These are phyloP conservation scores for Chalaropsis ovoidea DNA, from an alignment of 2,329 filamentous ascomycete genomes.

Conservation along the genomic window DNA sequence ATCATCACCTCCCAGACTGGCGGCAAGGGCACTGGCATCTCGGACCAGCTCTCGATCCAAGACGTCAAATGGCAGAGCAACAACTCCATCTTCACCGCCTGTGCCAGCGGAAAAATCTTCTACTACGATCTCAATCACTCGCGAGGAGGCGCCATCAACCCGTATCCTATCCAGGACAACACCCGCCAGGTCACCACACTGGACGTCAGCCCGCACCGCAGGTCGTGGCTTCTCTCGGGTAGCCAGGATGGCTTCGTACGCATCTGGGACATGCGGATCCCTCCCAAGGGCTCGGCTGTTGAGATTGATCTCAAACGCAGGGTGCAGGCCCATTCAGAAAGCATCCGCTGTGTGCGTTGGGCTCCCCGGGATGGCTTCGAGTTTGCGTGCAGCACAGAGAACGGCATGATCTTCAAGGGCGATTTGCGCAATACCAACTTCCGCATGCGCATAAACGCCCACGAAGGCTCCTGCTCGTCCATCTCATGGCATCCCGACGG, in stretches of 20 bases:
- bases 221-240: conserved; percentile 49
- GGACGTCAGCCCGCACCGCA: conserved; percentile 51
- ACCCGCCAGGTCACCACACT: conserved; percentile 54
- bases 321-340: conserved; percentile 45
- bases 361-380: conserved; percentile 51
- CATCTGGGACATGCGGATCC: conserved; percentile 48
- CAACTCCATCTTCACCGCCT: conserved; percentile 51
- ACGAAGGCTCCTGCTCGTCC: conserved; percentile 49
- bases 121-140: conserved; percentile 50
- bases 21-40: conserved; percentile 32
- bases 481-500: conserved; percentile 61
- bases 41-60: conserved; percentile 53
- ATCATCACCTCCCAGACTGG: conserved; percentile 43
- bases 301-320: conserved; percentile 41
- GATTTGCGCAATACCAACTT: conserved; percentile 49
- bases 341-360: conserved; percentile 55
- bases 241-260: conserved; percentile 55
- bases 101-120: conserved; percentile 54
- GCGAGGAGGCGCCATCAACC: conserved; percentile 37
- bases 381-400: conserved; percentile 55
- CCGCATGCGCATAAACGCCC: conserved; percentile 49
- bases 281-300: conserved; percentile 39
- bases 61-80: conserved; percentile 51
- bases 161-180: conserved; percentile 50
- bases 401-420: conserved; percentile 54